phyloP scores from a whole-genome alignment of 768 basidiomycete species.

The Gymnopilus dilepis region DNA sequence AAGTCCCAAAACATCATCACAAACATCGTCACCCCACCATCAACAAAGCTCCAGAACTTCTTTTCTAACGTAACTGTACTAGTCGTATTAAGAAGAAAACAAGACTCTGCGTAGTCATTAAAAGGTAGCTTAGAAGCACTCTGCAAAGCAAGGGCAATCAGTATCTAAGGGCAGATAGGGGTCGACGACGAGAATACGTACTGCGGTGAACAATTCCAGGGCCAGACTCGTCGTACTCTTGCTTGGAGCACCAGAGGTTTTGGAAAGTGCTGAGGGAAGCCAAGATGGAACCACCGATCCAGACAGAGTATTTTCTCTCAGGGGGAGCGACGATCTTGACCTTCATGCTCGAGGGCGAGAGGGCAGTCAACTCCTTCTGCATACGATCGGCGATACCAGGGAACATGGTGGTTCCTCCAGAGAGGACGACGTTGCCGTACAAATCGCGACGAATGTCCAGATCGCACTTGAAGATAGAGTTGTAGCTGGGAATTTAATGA shows the following conservation, averaged over 20 bases:
- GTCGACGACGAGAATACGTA: slow-evolving; percentile 18
- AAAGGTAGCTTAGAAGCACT: slow-evolving; percentile 38
- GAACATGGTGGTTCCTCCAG: slow-evolving; percentile 96
- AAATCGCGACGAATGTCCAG: slow-evolving; percentile 83
- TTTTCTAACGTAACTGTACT: slow-evolving; percentile 4
- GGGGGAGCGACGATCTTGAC: slow-evolving; percentile 95
- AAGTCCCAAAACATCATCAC: not conserved
- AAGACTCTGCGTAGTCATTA: slow-evolving; percentile 15
- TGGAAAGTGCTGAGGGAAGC: slow-evolving; percentile 96
- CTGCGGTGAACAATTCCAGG: slow-evolving; percentile 65
- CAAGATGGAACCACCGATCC: slow-evolving; percentile 88
- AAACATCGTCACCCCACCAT: not conserved
- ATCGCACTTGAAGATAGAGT: slow-evolving; percentile 90
- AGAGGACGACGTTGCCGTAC: slow-evolving; percentile 85
- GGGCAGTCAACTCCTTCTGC: slow-evolving; percentile 90
- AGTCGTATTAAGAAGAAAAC: slow-evolving; percentile 1
- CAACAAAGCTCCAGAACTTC: not conserved
- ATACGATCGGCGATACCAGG: slow-evolving; percentile 95
- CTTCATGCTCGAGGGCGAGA: slow-evolving; percentile 91
- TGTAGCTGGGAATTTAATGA: slow-evolving; percentile 44
- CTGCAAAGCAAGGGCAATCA: slow-evolving; percentile 21
- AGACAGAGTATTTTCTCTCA: slow-evolving; percentile 95
- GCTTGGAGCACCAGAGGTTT: slow-evolving; percentile 93
- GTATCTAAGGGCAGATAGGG: not conserved
- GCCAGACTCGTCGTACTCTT: slow-evolving; percentile 90